Evolutionary conservation across 73 alveolate species (phyloP).

Genomic region (Paramecium sexaurelia): DNA sequence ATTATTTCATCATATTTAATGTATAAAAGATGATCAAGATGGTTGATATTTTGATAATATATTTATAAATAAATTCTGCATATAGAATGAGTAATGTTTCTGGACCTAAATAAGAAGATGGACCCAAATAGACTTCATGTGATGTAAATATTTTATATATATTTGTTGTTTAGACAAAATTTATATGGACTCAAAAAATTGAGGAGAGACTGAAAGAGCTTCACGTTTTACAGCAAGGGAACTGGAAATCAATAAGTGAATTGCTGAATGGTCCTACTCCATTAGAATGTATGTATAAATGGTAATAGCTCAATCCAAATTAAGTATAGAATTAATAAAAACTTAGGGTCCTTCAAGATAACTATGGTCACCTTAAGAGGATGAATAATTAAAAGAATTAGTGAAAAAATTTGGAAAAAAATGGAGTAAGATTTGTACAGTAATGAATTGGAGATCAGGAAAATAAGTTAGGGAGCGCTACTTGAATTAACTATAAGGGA

Average conservation of each 20-base stretch:
- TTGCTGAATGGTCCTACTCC: not conserved
- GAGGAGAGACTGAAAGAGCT: not conserved
- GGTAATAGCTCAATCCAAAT: slow-evolving; percentile 37
- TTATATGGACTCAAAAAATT: not conserved
- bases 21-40: not conserved
- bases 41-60: slow-evolving; percentile 1
- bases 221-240: not conserved
- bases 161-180: not conserved
- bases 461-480: slow-evolving; percentile 53
- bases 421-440: slow-evolving; percentile 47
- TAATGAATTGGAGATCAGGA: slow-evolving; percentile 48
- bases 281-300: not conserved
- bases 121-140: not conserved
- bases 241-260: not conserved
- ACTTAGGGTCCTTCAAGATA: not conserved
- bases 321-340: not conserved
- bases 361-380: slow-evolving; percentile 7
- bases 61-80: not conserved
- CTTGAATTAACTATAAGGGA: slow-evolving; percentile 9
- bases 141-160: not conserved
- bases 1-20: not conserved
- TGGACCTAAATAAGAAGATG: not conserved
- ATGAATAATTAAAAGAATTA: slow-evolving; percentile 6
- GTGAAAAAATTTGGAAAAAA: slow-evolving; percentile 22
- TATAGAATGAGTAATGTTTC: not conserved